Base-by-base conservation (phyloP, 1,284 basidiomycete genomes). In the Papiliotrema fonsecae region DNA sequence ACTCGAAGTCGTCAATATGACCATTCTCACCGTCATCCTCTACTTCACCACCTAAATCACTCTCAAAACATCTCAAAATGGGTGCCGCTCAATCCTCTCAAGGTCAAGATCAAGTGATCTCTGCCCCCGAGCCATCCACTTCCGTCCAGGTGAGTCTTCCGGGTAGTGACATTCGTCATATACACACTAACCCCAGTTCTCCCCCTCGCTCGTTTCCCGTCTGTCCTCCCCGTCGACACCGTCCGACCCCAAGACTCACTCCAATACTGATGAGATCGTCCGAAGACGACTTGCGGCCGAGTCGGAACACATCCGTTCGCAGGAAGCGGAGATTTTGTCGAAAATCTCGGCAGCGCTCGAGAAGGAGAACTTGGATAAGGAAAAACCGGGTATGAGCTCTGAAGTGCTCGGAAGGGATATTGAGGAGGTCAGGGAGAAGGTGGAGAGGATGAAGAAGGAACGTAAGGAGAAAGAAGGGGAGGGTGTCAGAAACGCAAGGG, bases 281-380 rank as follows among this genome's bases (percentile, higher is more conserved):
- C 62, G 67, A 38, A 56, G 62, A 32, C 59, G 69, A 36, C 64
- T 74, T 10, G 63, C 67, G 14, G 61, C 67, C 25, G 72, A 74
- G 55, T 59, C 65, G 3, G 69, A 65, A 18, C 66, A 67, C 37
- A 57, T 74, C 30, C 57, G 71, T 21, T 36, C 60, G 22, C 64
- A 73, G 56, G 72, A 74, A 57, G 61, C 65, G 9, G 66, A 69
- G 51, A 74, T 74, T 50, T 56, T 74, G 41, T 43, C 50, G 16
- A 58, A 57, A 31, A 74, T 74, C 55, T 64, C 61, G 1, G 58
- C 65, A 0, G 72, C 71, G 26, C 56, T 74, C 28, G 72, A 74
- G 52, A 74, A 74, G 62, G 72, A 74, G 57, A 74, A 74, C 58
- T 51, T 74, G 44, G 68, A 73, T 56, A 67, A 64, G 54, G 70